phyloP scores from a whole-genome alignment of 2,329 filamentous ascomycete genomes.

The Emmonsia crescens region DNA sequence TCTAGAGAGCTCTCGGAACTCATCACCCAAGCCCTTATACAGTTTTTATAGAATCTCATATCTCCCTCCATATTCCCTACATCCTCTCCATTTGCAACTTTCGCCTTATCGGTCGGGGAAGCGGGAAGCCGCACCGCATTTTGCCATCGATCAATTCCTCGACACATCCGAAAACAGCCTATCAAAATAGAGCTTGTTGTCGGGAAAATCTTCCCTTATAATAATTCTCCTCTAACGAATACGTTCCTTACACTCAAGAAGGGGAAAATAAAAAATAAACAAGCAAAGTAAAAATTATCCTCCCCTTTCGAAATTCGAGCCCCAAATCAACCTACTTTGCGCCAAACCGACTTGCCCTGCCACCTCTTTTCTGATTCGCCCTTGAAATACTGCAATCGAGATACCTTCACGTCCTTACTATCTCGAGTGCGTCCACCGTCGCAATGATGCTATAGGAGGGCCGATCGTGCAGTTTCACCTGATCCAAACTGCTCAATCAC shows the following conservation, averaged over 20 bases:
- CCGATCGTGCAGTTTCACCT: not conserved
- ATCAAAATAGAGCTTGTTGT: not conserved
- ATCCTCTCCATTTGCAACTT: not conserved
- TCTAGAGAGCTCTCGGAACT: not conserved
- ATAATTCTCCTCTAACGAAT: not conserved
- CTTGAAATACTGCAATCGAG: not conserved
- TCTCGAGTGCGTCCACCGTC: not conserved
- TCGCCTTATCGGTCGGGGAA: not conserved
- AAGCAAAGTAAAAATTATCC: not conserved
- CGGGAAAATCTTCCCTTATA: not conserved
- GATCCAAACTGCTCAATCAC: not conserved
- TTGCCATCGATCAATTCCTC: not conserved
- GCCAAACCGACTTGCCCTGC: not conserved
- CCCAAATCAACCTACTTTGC: not conserved
- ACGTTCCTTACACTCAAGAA: not conserved
- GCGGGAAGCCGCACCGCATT: not conserved
- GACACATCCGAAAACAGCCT: not conserved
- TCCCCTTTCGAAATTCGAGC: not conserved
- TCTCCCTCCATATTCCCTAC: not conserved
- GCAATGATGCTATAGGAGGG: constrained; percentile 1
- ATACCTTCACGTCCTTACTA: not conserved
- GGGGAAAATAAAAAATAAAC: not conserved
- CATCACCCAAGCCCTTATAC: not conserved
- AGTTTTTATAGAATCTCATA: not conserved
- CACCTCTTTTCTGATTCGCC: not conserved